A percentile compares a stretch with the other conserved stretches of the same genome.
Conservation (phyloP, 2,329 filamentous ascomycete genomes). For the Pyrenochaeta sp. region DNA sequence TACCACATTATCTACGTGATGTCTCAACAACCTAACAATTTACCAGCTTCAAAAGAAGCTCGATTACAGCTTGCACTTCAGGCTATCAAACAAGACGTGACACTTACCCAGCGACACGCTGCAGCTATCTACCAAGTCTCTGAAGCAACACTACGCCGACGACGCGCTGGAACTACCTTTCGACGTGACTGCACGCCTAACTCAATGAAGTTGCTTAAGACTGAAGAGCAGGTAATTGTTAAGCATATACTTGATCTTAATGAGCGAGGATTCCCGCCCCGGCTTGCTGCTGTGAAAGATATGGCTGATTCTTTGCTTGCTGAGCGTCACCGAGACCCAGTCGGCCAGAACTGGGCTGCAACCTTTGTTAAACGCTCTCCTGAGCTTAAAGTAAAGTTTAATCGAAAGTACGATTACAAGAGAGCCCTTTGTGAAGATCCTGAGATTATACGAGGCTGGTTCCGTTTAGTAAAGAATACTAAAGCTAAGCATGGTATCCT, state of each 20-base stretch:
- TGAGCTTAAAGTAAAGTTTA: constrained; percentile 12
- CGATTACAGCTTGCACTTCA: too few relatives aligned
- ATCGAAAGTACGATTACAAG: constrained; percentile 17
- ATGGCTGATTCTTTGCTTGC: constrained; percentile 10
- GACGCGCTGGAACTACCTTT: not conserved
- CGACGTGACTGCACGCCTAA: constrained; percentile 22
- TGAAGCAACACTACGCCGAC: not conserved
- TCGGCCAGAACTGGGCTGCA: constrained; percentile 20
- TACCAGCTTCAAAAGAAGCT: too few relatives aligned
- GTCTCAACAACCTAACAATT: too few relatives aligned
- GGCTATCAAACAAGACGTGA: too few relatives aligned
- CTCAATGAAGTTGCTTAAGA: constrained; percentile 17
- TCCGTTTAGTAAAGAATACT: not conserved
- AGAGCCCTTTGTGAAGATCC: constrained; percentile 14
- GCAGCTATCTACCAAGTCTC: not conserved
- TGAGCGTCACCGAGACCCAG: constrained; percentile 6
- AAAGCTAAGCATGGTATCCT: constrained; percentile 17
- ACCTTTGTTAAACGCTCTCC: constrained; percentile 19
- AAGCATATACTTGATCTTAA: constrained; percentile 13
- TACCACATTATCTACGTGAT: too few relatives aligned
- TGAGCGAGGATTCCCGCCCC: not conserved
- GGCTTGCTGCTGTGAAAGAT: constrained; percentile 1
- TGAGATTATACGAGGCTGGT: constrained; percentile 9
- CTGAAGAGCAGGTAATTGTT: constrained; percentile 23
- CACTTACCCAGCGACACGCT: too few relatives aligned